These are phyloP conservation scores for Letharia columbiana DNA, from an alignment of 495 filamentous ascomycete genomes.

Conservation along the genomic window DNA sequence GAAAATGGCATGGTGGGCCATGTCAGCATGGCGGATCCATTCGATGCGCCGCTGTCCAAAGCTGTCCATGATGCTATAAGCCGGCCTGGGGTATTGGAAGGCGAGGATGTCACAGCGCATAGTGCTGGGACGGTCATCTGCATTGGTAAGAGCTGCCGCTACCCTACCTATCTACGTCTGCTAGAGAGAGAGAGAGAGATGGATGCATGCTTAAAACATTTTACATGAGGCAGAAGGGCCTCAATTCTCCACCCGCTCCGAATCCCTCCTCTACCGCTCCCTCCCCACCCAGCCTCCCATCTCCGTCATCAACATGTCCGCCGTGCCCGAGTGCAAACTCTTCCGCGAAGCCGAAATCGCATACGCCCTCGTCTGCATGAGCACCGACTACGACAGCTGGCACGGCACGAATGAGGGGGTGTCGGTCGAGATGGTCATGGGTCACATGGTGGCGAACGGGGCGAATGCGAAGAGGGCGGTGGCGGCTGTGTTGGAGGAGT, in stretches of 20 bases:
- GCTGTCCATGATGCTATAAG: constrained; percentile 47
- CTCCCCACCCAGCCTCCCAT: constrained; percentile 55
- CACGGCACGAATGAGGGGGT: constrained; percentile 61
- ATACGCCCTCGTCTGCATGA: constrained; percentile 98
- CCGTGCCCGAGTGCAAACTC: constrained; percentile 92
- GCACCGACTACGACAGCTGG: constrained; percentile 99
- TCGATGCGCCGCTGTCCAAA: constrained; percentile 66
- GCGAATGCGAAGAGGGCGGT: constrained; percentile 78
- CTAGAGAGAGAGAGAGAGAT: too few relatives aligned
- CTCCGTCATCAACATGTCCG: constrained; percentile 93
- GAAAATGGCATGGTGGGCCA: constrained; percentile 89
- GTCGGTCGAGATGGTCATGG: constrained; percentile 95
- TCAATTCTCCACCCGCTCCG: constrained; percentile 94
- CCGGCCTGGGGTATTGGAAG: constrained; percentile 55
- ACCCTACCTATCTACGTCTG: too few relatives aligned
- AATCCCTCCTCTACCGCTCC: constrained; percentile 85
- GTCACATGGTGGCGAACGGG: constrained; percentile 86
- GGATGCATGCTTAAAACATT: too few relatives aligned
- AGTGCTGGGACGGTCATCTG: constrained; percentile 73
- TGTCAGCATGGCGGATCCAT: constrained; percentile 91
- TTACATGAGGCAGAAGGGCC: constrained; percentile 59
- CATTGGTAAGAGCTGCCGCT: constrained; percentile 54
- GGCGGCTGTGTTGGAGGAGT: constrained; percentile 76
- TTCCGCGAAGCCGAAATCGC: constrained; percentile 92
- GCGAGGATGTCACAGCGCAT: constrained; percentile 71